phyloP scores from a whole-genome alignment of 257 asterid genomes.

The Buddleja alternifolia region DNA sequence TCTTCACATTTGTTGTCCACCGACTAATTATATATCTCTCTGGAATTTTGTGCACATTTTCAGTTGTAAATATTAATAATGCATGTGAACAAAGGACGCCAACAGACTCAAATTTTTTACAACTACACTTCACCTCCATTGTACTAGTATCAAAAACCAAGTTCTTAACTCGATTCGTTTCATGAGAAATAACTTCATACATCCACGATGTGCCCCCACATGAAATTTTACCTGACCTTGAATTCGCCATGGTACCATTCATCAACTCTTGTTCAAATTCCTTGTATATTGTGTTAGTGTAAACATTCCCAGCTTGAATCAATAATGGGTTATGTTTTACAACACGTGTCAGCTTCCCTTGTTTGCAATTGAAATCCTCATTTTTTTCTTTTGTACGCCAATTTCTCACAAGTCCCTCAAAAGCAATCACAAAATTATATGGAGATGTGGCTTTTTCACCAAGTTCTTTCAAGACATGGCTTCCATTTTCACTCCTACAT shows the following conservation, averaged over 20 bases:
- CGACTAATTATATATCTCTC: background rate
- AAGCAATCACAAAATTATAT: background rate
- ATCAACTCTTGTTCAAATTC: background rate
- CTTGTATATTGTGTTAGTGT: background rate
- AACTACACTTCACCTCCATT: background rate
- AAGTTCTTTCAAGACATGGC: background rate
- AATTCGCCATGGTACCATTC: background rate
- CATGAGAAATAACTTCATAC: background rate
- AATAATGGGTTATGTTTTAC: background rate
- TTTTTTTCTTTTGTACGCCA: background rate
- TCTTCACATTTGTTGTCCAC: background rate
- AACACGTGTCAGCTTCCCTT: background rate
- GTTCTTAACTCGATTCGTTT: background rate
- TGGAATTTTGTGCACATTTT: background rate
- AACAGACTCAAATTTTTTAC: background rate
- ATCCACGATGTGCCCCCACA: background rate
- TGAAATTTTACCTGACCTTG: background rate
- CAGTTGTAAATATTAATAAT: background rate
- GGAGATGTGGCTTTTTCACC: background rate
- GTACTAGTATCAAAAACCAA: background rate
- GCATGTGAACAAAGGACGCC: background rate
- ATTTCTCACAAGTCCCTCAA: background rate
- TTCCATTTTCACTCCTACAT: background rate
- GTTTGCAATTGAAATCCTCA: constrained; percentile 2
- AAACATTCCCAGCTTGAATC: background rate